Percentiles rank a stretch among this genome's conserved stretches.
phyloP scores from a whole-genome alignment of 768 basidiomycete genomes.

The Psilocybe cyanescens region DNA sequence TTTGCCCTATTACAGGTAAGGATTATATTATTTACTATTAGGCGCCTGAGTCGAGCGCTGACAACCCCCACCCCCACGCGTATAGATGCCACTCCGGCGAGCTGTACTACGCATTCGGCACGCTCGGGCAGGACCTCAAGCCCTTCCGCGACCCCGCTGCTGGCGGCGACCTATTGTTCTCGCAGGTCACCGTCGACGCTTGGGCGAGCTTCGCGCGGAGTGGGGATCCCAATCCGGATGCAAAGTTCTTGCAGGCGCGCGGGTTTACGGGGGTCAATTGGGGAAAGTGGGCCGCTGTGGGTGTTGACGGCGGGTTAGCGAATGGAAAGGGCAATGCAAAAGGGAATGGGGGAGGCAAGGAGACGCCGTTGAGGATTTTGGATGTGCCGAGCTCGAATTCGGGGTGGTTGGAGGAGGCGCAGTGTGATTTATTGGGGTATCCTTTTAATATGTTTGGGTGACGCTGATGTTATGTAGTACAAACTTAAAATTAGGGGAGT shows the following conservation, averaged over 20 bases:
- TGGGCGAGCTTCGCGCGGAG: slow-evolving; percentile 54
- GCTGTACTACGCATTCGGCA: slow-evolving; percentile 33
- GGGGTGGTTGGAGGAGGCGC: slow-evolving; percentile 31
- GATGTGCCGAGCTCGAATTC: slow-evolving; percentile 34
- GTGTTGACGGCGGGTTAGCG: neutral
- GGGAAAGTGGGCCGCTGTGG: slow-evolving; percentile 39
- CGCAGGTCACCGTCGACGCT: slow-evolving; percentile 44
- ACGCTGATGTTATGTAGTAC: neutral
- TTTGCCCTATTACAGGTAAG: slow-evolving; percentile 48
- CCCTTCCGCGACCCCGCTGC: slow-evolving; percentile 46
- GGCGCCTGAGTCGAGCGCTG: neutral
- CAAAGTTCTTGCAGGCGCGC: slow-evolving; percentile 42
- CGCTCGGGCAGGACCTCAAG: slow-evolving; percentile 36
- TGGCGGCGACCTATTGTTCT: slow-evolving; percentile 43
- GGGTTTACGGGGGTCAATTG: slow-evolving; percentile 41
- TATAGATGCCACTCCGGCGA: slow-evolving; percentile 36
- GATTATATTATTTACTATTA: too few relatives aligned
- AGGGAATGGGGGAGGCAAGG: neutral
- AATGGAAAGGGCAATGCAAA: slow-evolving; percentile 13
- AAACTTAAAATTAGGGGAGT: too few relatives aligned
- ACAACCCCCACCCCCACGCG: neutral
- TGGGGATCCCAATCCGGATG: slow-evolving; percentile 48
- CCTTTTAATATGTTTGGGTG: slow-evolving; percentile 20
- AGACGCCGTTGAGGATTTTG: slow-evolving; percentile 34
- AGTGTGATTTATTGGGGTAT: slow-evolving; percentile 42